Conservation (phyloP, 2,329 filamentous ascomycete genomes). For the Phaeosphaeria sp. region DNA sequence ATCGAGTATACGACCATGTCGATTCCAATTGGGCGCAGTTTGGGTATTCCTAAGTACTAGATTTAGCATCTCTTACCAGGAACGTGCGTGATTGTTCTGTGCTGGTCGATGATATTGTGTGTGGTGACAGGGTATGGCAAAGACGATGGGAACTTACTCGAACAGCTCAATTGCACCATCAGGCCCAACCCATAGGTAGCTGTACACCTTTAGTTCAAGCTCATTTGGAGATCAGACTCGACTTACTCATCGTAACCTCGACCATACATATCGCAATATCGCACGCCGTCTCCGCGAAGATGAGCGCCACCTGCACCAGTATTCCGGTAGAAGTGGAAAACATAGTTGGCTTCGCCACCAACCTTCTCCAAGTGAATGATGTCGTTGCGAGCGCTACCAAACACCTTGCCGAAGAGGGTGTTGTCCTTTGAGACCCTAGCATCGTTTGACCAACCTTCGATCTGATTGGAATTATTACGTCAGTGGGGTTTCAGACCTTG, state of each 20-base stretch:
- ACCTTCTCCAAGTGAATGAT: slow-evolving; percentile 24
- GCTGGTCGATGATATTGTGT: too few relatives aligned
- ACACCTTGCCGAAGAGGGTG: slow-evolving; percentile 34
- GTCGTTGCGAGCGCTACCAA: slow-evolving; percentile 19
- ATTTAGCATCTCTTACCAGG: not conserved
- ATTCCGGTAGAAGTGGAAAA: slow-evolving; percentile 26
- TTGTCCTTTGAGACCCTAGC: not conserved
- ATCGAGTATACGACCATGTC: slow-evolving; percentile 15
- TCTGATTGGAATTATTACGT: not conserved
- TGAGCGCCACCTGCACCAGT: slow-evolving; percentile 27
- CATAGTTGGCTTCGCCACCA: slow-evolving; percentile 9
- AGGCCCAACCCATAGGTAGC: slow-evolving; percentile 18
- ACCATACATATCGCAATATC: slow-evolving; percentile 41
- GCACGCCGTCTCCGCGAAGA: slow-evolving; percentile 33
- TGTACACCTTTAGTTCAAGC: not conserved
- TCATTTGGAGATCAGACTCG: not conserved
- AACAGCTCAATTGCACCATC: slow-evolving; percentile 12
- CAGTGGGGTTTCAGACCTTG: slow-evolving; percentile 17
- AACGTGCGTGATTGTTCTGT: too few relatives aligned
- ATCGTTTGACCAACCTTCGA: not conserved
- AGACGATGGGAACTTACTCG: not conserved
- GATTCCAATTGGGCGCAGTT: slow-evolving; percentile 15
- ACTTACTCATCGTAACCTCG: slow-evolving; percentile 21
- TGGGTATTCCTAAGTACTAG: slow-evolving; percentile 2
- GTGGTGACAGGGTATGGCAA: too few relatives aligned